Evolutionary conservation across 768 basidiomycete species (phyloP), one percentile per base, ranked within the genome.

Genomic region (Panaeolus papilionaceus): DNA sequence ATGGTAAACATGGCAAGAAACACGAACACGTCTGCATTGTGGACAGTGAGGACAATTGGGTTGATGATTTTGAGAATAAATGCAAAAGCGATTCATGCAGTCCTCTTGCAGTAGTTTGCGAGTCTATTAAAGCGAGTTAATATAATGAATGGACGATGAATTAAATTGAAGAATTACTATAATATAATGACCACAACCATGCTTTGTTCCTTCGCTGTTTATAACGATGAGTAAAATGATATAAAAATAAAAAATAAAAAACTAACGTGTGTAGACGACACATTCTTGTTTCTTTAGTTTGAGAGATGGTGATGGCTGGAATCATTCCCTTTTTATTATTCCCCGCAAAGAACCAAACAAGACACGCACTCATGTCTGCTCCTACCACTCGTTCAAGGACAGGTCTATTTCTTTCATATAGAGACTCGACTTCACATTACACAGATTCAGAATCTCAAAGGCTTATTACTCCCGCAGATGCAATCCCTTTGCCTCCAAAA

Each of bases 371-470:
- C 47, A 72, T 71, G 67, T 65, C 70, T 67, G 66, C 69, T 37
- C 72, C 77, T 54, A 86, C 89, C 45, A 95, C 92, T 40, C 91
- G 97, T 72, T 95, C 94, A 1, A 80, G 97, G 61, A 98, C 97
- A 2, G 87, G 94, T 64, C 88, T 98, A 73, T 99, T 98, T 79
- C 91, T 96, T 68, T 97, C 96, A 6, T 95, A 93, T 79, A 87
- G 97, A 68, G 93, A 96, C 80, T 94, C 94, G 4, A 84, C 83
- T 54, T 82, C 86, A 26, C 82, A 79, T 16, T 75, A 80, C 0
- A 76, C 76, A 18, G 79, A 85, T 63, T 80, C 80, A 45, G 81
- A 85, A 6, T 80, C 61, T 71, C 79, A 14, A 75, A 79, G 69
- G 70, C 71, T n/a, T 76, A 77, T 67, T 71, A 78, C 67, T 85